A percentile compares a stretch with the other conserved stretches of the same genome.
Conservation (phyloP, 1,284 basidiomycete genomes). For the Chalciporus sp. region DNA sequence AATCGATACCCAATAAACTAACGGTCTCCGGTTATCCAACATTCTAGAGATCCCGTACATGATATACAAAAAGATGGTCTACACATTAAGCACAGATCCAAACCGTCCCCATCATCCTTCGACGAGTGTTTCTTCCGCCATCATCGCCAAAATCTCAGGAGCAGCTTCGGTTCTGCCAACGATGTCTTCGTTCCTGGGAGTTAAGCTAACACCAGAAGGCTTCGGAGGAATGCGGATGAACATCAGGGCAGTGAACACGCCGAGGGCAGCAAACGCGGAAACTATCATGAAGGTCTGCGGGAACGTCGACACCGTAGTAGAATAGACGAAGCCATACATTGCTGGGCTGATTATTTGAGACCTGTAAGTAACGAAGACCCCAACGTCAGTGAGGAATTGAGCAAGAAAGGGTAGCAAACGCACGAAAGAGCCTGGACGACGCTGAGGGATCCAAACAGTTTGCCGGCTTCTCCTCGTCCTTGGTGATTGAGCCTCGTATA, state of each 20-base stretch:
- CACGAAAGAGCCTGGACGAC: slow-evolving; percentile 70
- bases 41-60: neutral
- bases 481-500: slow-evolving; percentile 51
- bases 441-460: slow-evolving; percentile 72
- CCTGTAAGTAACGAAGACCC: slow-evolving; percentile 28
- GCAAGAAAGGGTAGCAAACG: slow-evolving; percentile 21
- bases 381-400: neutral
- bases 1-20: neutral
- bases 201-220: neutral
- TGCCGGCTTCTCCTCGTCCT: slow-evolving; percentile 49
- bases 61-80: neutral
- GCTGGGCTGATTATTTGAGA: slow-evolving; percentile 49
- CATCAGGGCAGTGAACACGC: slow-evolving; percentile 37
- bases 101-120: slow-evolving; percentile 1
- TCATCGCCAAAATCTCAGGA: neutral
- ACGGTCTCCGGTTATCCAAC: neutral
- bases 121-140: slow-evolving; percentile 1
- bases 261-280: slow-evolving; percentile 25
- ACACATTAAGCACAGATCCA: neutral
- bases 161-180: slow-evolving; percentile 1
- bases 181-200: slow-evolving; percentile 2
- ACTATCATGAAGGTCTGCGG: slow-evolving; percentile 49
- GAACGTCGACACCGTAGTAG: slow-evolving; percentile 47
- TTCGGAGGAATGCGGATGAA: slow-evolving; percentile 37
- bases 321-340: slow-evolving; percentile 52